Evolutionary conservation across 1,139 yeast genomes (phyloP), one percentile per base, ranked within the genome.

Genomic region (Hansenula sp.): DNA sequence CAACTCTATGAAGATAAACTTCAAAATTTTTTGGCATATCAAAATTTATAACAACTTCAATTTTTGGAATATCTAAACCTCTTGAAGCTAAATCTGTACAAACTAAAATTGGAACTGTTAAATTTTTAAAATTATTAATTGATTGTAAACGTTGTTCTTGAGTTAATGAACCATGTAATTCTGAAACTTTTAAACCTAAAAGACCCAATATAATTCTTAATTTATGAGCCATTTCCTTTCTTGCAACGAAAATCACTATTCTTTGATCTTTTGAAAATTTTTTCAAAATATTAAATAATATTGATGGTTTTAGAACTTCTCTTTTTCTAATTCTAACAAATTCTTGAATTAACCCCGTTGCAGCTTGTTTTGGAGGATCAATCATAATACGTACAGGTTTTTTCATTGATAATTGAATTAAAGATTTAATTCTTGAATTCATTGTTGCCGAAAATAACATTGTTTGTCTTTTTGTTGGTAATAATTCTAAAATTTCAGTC

Each of bases 31-130:
- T 87, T 39, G 98, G 98, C 95, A 94, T 88, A 59, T 94, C 98
- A 62, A 75, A 94, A 64, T 92, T 92, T 57, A 92, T 75, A 40
- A 92, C 98, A 45, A 84, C 81, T 61, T 89, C 97, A 61, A 92
- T 89, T 66, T 90, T 90, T 47, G 97, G 97, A 59, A 92, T 92
- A 84, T 92, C 99, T 60, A 92, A 76, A 74, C 99, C 99, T 77
- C 99, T 87, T 24, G 98, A 92, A 0, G 98, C 98, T 62, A 92
- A 77, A 73, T 94, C 99, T 1, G 99, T 94, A 79, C 97, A 92
- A 32, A 92, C 73, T 48, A 92, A 71, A 13, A 92, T 82, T 3
- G 97, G 96, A 24, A 88, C 95, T 13, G 78, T 77, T 53, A 88
- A 70, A 51, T 77, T 80, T 55, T 86, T 87, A 68, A 92, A 92